Percentiles rank a stretch among this genome's conserved stretches.
phyloP scores from a whole-genome alignment of 495 filamentous ascomycete genomes.

The Neurospora sp. region DNA sequence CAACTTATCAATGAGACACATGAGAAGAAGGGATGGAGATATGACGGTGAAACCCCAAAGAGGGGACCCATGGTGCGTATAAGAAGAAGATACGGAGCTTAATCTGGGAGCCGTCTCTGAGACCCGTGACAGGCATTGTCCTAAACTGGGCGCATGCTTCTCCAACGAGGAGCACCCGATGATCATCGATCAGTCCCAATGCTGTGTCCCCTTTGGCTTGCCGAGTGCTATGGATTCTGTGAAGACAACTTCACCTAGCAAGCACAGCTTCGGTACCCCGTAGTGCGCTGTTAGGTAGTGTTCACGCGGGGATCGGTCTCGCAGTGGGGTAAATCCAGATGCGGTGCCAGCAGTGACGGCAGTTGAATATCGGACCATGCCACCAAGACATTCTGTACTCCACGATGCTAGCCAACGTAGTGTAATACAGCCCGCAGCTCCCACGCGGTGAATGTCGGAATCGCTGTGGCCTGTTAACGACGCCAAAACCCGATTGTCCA shows the following conservation, averaged over 20 bases:
- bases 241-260: neutral
- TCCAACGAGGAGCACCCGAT: neutral
- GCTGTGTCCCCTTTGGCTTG: neutral
- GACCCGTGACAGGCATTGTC: neutral
- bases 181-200: neutral
- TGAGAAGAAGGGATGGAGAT: neutral
- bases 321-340: neutral
- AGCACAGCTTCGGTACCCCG: neutral
- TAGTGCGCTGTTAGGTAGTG: neutral
- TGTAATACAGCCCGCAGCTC: neutral
- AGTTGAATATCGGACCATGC: neutral
- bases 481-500: neutral
- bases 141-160: neutral
- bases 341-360: neutral
- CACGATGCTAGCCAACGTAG: neutral
- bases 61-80: neutral
- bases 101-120: neutral
- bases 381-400: neutral
- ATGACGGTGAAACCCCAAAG: neutral
- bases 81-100: neutral
- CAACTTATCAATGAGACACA: neutral
- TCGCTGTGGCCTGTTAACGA: neutral
- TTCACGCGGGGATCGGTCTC: neutral
- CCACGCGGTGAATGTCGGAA: neutral
- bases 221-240: neutral